Percentiles rank a stretch among this genome's conserved stretches.
Evolutionary conservation across 495 filamentous ascomycete genomes (phyloP).

Genomic region (Penicillium tannophilum): DNA sequence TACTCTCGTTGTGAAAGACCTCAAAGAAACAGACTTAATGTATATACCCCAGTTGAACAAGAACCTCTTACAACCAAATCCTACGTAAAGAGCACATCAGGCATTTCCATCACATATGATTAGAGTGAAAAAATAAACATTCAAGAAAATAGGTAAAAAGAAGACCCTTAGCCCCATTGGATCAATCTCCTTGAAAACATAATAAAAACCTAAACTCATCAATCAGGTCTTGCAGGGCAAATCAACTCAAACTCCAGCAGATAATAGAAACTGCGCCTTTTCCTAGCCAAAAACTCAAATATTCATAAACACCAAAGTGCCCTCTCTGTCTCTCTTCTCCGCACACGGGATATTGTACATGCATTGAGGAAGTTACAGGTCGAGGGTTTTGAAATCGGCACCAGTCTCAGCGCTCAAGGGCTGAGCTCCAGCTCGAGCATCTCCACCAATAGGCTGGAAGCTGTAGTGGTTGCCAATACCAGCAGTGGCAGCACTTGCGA

Average conservation of each 20-base stretch:
- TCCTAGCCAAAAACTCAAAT: conserved; percentile 30
- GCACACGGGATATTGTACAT: conserved; percentile 33
- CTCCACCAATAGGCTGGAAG: conserved; percentile 54
- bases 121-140: conserved; percentile 23
- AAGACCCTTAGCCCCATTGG: conserved; percentile 8
- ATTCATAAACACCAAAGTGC: conserved; percentile 32
- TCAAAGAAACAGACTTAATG: not conserved
- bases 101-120: conserved; percentile 29
- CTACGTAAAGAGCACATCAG: not conserved
- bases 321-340: conserved; percentile 10
- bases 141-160: conserved; percentile 18
- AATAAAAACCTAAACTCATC: conserved; percentile 12
- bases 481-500: conserved; percentile 47
- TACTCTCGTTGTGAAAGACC: not conserved
- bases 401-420: conserved; percentile 66
- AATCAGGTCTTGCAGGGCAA: conserved; percentile 15
- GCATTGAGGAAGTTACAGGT: conserved; percentile 40
- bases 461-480: conserved; percentile 59
- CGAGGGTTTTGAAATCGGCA: conserved; percentile 50
- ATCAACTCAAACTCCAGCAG: conserved; percentile 31
- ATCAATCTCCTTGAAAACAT: conserved; percentile 17
- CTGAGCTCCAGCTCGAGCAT: conserved; percentile 54
- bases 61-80: conserved; percentile 1
- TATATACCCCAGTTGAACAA: conserved; percentile 1
- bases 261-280: conserved; percentile 34